Evolutionary conservation across 108 stramenopile genomes (phyloP).

Genomic region (Fistulifera pelliculosa): DNA sequence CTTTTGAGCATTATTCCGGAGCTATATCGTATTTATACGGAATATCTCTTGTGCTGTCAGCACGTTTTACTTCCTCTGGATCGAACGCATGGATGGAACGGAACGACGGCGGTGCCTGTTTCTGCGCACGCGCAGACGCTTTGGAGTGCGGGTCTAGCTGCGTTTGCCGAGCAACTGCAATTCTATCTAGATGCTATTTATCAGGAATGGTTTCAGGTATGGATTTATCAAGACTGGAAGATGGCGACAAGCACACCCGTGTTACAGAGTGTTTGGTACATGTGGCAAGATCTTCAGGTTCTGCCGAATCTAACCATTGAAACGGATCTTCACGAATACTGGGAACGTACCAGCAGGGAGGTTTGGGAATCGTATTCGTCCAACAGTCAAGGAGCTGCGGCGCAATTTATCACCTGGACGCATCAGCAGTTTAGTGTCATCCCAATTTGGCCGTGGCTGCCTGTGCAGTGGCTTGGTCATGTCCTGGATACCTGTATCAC

Average conservation of each 20-base stretch:
- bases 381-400: not conserved
- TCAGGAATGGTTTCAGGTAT: constrained; percentile 27
- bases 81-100: constrained; percentile 32
- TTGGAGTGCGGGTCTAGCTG: constrained; percentile 39
- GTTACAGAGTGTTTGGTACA: constrained; percentile 31
- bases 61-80: constrained; percentile 46
- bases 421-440: constrained; percentile 9
- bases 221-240: constrained; percentile 20
- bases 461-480: constrained; percentile 5
- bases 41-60: constrained; percentile 37
- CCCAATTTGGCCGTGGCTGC: constrained; percentile 11
- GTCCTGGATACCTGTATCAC: constrained; percentile 11
- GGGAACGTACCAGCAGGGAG: constrained; percentile 1
- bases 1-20: constrained; percentile 27
- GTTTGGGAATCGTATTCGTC: no score
- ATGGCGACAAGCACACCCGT: constrained; percentile 10
- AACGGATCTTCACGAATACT: constrained; percentile 29
- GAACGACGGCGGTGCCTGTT: not conserved
- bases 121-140: constrained; percentile 1
- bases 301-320: constrained; percentile 21
- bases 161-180: constrained; percentile 21
- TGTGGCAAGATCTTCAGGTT: constrained; percentile 48
- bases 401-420: constrained; percentile 1
- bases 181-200: constrained; percentile 22
- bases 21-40: constrained; percentile 34